A percentile compares a stretch with the other conserved stretches of the same genome.
Conservation (phyloP, 2,329 filamentous ascomycete species). For the Exophiala dermatitidis region DNA sequence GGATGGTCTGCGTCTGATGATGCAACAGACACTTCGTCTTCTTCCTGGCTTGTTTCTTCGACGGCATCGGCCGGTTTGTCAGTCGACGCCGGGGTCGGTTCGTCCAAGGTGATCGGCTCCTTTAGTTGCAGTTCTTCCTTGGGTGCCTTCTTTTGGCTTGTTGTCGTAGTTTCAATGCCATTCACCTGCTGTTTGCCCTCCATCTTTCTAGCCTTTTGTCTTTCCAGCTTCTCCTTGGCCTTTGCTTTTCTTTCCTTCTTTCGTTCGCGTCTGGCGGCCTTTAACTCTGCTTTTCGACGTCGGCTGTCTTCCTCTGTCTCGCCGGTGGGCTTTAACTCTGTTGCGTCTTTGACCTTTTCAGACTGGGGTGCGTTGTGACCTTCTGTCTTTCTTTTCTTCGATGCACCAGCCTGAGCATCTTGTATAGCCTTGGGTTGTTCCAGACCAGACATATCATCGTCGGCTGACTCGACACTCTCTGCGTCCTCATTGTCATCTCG, state of each 20-base stretch:
- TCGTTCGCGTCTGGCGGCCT: slow-evolving; percentile 37
- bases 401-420: slow-evolving; percentile 11
- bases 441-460: neutral
- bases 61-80: slow-evolving; percentile 24
- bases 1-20: slow-evolving; percentile 37
- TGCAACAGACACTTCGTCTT: slow-evolving; percentile 19
- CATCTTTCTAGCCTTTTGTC: slow-evolving; percentile 35
- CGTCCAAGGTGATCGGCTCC: slow-evolving; percentile 10
- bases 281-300: slow-evolving; percentile 41
- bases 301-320: slow-evolving; percentile 35
- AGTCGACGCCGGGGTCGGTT: neutral
- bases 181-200: slow-evolving; percentile 23
- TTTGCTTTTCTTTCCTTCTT: slow-evolving; percentile 34
- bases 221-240: slow-evolving; percentile 31
- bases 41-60: slow-evolving; percentile 27
- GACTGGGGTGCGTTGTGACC: slow-evolving; percentile 20
- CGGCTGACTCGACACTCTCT: slow-evolving; percentile 33
- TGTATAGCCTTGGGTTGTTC: slow-evolving; percentile 12
- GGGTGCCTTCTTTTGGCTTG: slow-evolving; percentile 7
- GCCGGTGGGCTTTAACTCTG: too few relatives aligned
- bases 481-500: slow-evolving; percentile 55
- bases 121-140: slow-evolving; percentile 11
- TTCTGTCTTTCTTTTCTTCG: slow-evolving; percentile 24
- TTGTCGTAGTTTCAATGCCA: slow-evolving; percentile 31
- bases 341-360: neutral